These are phyloP conservation scores for Coprinopsis strossmayeri DNA, from an alignment of 768 basidiomycete genomes.

Conservation along the genomic window DNA sequence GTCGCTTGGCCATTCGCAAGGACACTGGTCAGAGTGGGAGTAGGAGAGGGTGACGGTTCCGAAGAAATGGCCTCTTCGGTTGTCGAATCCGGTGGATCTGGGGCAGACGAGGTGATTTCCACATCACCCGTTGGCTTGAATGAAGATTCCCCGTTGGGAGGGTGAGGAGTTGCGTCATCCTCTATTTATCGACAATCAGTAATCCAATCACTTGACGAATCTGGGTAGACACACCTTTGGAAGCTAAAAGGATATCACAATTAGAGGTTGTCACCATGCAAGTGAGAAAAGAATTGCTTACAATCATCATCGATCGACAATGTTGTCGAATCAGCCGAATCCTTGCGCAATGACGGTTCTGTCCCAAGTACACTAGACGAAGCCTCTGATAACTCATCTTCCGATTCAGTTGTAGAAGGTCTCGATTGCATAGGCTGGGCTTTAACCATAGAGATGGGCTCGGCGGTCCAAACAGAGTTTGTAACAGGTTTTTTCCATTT, in stretches of 20 bases:
- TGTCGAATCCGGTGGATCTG: too few species aligned
- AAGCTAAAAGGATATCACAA: background rate
- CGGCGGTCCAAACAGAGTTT: background rate
- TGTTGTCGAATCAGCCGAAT: background rate
- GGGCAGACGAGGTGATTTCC: too few species aligned
- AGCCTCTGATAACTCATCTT: background rate
- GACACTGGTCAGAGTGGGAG: background rate
- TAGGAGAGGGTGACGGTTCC: too few species aligned
- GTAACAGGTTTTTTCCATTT: background rate
- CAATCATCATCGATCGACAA: background rate
- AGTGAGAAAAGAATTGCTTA: background rate
- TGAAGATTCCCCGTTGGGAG: too few species aligned
- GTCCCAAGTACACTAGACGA: background rate
- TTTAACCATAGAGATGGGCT: background rate
- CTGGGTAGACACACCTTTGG: background rate
- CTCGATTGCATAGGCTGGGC: background rate
- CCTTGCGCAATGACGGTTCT: background rate
- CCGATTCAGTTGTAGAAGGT: background rate
- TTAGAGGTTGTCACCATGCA: background rate
- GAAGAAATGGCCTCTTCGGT: too few species aligned
- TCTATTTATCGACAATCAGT: too few species aligned
- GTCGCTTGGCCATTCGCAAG: background rate
- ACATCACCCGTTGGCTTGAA: too few species aligned
- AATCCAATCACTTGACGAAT: too few species aligned
- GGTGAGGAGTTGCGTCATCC: too few species aligned